Evolutionary conservation across 192 early-diverging fungal species (phyloP), one percentile per base, ranked within the genome.

Genomic region (Paraglomus brasilianum): DNA sequence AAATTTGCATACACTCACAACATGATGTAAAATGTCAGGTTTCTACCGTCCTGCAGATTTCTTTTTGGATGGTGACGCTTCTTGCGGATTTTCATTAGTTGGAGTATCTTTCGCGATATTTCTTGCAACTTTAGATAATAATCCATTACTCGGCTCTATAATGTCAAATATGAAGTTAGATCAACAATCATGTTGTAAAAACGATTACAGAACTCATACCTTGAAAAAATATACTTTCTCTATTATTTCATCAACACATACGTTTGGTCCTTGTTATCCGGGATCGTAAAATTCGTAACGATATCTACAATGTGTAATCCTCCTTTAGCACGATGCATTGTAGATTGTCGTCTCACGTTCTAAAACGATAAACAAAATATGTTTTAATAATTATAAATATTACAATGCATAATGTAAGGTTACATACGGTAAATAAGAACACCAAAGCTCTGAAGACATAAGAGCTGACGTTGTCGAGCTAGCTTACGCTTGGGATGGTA

Each of bases 401-500:
- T 19, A 64, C 46, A 64, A 64, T 0, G 5, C n/a, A 39, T 51
- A 51, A 24, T 19, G 8, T 10, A 24, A 41, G 14, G 15, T 41
- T 66, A 66, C 38, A 39, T 66, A 66, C 13, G 38, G 38, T 66
- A 66, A 11, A 66, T 50, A 38, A 66, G n/a, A 19, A 66, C 48
- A 51, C 64, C 64, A 66, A 51, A 66, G 42, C 49, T 64, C 52
- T 66, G 49, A 40, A 52, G 47, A 50, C 38, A 66, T 51, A 13
- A 5, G 24, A 66, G 48, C 15, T 66, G 64, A n/a, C n/a, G n/a
- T n/a, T n/a, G n/a, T n/a, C n/a, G n/a, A n/a, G n/a, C n/a, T n/a
- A n/a, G n/a, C n/a, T n/a, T n/a, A n/a, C n/a, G n/a, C n/a, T n/a
- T n/a, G n/a, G n/a, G n/a, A n/a, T n/a, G n/a, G n/a, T n/a, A n/a